A percentile compares a stretch with the other conserved stretches of the same genome.
Conservation (phyloP, 2,329 filamentous ascomycete genomes). For the Hypoxylon sp. region DNA sequence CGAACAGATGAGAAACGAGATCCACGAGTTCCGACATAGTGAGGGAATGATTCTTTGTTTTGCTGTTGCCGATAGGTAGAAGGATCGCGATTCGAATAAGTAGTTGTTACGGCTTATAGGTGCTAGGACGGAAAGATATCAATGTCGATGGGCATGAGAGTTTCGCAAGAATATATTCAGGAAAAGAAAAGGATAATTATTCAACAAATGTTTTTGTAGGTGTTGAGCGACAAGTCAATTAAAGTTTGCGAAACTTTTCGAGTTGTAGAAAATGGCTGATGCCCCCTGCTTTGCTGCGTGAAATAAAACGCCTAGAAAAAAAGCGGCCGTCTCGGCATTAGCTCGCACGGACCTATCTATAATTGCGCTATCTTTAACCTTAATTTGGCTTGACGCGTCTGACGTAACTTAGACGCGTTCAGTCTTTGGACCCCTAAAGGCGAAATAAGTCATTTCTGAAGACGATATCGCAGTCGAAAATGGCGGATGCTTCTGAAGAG, state of each 20-base stretch:
- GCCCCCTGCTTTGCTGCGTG: constrained; percentile 17
- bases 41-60: constrained; percentile 14
- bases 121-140: too few species aligned
- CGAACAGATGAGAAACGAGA: constrained; percentile 44
- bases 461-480: too few species aligned
- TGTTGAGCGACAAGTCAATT: not conserved
- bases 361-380: constrained; percentile 19
- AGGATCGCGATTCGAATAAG: not conserved
- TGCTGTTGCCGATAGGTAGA: not conserved
- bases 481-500: constrained; percentile 46
- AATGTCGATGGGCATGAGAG: too few species aligned
- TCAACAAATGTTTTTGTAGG: too few species aligned
- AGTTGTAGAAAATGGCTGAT: constrained; percentile 1
- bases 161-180: too few species aligned
- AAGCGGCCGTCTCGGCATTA: constrained; percentile 20
- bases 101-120: too few species aligned
- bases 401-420: constrained; percentile 28
- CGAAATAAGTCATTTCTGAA: too few species aligned
- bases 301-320: constrained; percentile 20
- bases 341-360: constrained; percentile 12
- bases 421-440: too few species aligned
- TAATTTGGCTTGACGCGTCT: constrained; percentile 27
- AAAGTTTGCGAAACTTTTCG: constrained; percentile 15
- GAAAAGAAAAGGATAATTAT: too few species aligned
- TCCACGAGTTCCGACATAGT: constrained; percentile 46